phyloP scores from a whole-genome alignment of 345 rosid genomes.

The Citrus inodora region DNA sequence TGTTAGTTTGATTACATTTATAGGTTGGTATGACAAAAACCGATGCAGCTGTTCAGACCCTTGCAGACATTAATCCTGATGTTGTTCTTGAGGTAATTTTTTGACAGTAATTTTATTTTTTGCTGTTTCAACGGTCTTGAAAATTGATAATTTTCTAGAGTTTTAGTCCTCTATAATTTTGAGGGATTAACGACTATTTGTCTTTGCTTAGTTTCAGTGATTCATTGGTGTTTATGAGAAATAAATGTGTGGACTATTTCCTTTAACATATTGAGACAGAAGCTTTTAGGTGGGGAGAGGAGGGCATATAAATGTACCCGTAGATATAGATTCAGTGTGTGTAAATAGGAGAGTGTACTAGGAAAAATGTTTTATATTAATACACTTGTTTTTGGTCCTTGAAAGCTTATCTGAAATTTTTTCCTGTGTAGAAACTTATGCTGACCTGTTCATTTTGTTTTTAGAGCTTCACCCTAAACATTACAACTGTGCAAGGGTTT shows the following conservation, averaged over 20 bases:
- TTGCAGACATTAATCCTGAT: slow-evolving; percentile 88
- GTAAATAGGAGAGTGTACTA: neutral
- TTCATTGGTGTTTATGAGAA: neutral
- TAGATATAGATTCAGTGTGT: neutral
- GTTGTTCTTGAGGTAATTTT: slow-evolving; percentile 73
- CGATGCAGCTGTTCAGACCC: slow-evolving; percentile 99
- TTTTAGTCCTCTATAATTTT: slow-evolving; percentile 8
- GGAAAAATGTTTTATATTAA: neutral
- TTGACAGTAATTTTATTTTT: slow-evolving; percentile 3
- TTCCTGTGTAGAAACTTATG: neutral
- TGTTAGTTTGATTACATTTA: slow-evolving; percentile 7
- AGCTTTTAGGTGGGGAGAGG: neutral
- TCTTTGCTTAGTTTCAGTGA: neutral
- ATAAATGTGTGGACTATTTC: neutral
- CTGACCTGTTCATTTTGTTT: slow-evolving; percentile 18
- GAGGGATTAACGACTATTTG: neutral
- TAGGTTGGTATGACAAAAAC: slow-evolving; percentile 99
- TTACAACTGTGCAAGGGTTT: slow-evolving; percentile 90
- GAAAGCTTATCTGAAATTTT: neutral
- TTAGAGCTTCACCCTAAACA: slow-evolving; percentile 91
- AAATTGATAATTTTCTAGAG: neutral
- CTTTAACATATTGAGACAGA: neutral
- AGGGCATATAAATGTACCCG: neutral
- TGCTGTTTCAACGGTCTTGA: neutral
- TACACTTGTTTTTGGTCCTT: neutral